Evolutionary conservation across 2,329 filamentous ascomycete genomes (phyloP).

Genomic region (Ceratocystis ficicola): DNA sequence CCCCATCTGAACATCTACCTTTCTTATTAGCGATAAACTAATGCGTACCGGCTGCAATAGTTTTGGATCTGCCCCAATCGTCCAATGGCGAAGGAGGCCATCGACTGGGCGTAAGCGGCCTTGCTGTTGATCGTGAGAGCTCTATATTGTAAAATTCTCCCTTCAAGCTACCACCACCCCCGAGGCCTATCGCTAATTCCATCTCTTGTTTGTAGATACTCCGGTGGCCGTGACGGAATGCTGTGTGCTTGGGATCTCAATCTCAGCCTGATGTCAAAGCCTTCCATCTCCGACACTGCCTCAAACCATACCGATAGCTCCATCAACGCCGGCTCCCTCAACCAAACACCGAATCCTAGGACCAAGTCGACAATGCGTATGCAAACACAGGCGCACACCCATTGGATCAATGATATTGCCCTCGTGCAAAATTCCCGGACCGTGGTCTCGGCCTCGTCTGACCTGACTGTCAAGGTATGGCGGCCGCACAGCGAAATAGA

Average conservation of each 20-base stretch:
- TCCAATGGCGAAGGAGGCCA: conserved; percentile 68
- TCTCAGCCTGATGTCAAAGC: conserved; percentile 39
- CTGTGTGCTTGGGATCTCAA: conserved; percentile 92
- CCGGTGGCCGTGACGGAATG: conserved; percentile 85
- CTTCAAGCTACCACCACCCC: conserved; percentile 19
- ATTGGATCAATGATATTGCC: conserved; percentile 91
- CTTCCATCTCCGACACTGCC: conserved; percentile 23
- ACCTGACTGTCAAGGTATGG: conserved; percentile 88
- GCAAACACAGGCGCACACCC: conserved; percentile 66
- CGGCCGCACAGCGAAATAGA: conserved; percentile 54
- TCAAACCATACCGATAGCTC: conserved; percentile 26
- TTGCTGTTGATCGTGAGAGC: conserved; percentile 72
- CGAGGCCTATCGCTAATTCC: conserved; percentile 21
- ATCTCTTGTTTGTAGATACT: conserved; percentile 54
- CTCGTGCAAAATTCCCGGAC: conserved; percentile 66
- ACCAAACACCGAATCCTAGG: conserved; percentile 31
- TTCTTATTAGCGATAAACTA: no score
- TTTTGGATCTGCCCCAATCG: conserved; percentile 47
- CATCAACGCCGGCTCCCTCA: conserved; percentile 24
- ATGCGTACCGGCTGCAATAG: conserved; percentile 28
- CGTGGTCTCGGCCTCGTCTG: conserved; percentile 82
- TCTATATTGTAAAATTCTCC: conserved; percentile 64
- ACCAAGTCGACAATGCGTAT: conserved; percentile 46
- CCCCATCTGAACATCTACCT: neutral
- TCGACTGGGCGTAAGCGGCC: conserved; percentile 84